These are phyloP conservation scores for Teratosphaeriaceae sp. DNA, from an alignment of 2,329 filamentous ascomycete genomes.

Conservation along the genomic window DNA sequence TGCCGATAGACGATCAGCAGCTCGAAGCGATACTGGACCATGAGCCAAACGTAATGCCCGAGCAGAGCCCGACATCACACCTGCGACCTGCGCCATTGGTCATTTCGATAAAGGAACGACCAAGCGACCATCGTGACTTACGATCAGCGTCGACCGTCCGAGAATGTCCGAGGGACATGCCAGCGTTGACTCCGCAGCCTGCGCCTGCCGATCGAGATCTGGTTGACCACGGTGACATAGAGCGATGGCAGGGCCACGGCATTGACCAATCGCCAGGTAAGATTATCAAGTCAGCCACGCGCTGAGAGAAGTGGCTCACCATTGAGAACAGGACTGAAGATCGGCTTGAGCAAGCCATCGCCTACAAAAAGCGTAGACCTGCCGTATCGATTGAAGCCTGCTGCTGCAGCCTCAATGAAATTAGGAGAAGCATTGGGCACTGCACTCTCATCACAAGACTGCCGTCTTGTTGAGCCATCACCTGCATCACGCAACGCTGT, in stretches of 20 bases:
- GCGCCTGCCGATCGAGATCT: background rate
- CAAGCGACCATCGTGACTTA: background rate
- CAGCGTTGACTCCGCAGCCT: background rate
- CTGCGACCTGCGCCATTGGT: background rate
- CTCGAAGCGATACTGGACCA: background rate
- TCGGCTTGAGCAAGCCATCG: too few relatives aligned
- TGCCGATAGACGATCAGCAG: background rate
- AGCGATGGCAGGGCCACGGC: slow-evolving; percentile 3
- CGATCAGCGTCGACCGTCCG: background rate
- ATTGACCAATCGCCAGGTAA: background rate
- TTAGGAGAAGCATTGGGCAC: too few relatives aligned
- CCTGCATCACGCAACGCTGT: background rate
- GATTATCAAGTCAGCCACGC: background rate
- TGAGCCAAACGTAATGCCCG: background rate
- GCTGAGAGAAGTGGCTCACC: too few relatives aligned
- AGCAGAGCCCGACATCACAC: background rate
- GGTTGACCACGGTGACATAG: slow-evolving; percentile 1
- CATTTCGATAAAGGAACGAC: background rate
- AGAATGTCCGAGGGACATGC: slow-evolving; percentile 4
- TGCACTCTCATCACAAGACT: background rate
- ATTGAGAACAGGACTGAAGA: too few relatives aligned
- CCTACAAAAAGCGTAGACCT: background rate
- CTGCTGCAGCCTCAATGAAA: background rate
- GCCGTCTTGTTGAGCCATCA: background rate
- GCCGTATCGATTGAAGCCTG: background rate